Conservation (phyloP, 139 green algal genomes). For the Eudorina sp. region DNA sequence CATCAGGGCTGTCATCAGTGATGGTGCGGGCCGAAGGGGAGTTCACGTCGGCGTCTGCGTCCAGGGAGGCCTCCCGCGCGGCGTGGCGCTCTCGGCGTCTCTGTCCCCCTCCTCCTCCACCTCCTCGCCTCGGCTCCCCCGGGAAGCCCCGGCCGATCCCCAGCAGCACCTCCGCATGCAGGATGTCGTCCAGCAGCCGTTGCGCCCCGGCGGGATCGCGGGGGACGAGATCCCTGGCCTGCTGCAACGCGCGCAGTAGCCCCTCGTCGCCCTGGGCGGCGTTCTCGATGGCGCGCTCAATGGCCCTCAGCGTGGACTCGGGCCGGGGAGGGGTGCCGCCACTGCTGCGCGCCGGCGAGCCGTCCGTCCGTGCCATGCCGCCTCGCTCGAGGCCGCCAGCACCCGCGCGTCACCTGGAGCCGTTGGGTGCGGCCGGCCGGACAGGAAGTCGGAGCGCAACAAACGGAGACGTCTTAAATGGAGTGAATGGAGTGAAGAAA, state of each 20-base stretch:
- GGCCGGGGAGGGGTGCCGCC: background rate
- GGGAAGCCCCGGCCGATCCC: slow-evolving; percentile 15
- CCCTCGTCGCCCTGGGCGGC: slow-evolving; percentile 22
- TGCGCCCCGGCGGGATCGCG: background rate
- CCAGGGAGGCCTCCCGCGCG: too few relatives aligned
- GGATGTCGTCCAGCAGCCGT: slow-evolving; percentile 27
- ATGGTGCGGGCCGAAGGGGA: background rate
- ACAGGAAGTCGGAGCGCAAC: too few relatives aligned
- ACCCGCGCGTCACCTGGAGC: background rate
- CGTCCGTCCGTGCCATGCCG: slow-evolving; percentile 2
- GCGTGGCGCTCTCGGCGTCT: too few relatives aligned
- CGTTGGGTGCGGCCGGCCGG: too few relatives aligned
- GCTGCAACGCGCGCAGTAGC: background rate
- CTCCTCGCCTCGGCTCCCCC: too few relatives aligned
- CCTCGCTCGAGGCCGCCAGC: background rate
- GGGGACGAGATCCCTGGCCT: background rate
- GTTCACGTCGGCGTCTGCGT: background rate
- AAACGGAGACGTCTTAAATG: too few relatives aligned
- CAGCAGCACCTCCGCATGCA: slow-evolving; percentile 13
- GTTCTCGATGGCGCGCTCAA: background rate
- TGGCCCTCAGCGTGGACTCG: background rate
- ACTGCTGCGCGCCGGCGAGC: background rate
- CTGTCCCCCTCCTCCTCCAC: too few relatives aligned
- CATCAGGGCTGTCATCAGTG: background rate
- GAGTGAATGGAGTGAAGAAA: too few relatives aligned